phyloP scores from a whole-genome alignment of 2,329 filamentous ascomycete species.

The Pezicula radicicola region DNA sequence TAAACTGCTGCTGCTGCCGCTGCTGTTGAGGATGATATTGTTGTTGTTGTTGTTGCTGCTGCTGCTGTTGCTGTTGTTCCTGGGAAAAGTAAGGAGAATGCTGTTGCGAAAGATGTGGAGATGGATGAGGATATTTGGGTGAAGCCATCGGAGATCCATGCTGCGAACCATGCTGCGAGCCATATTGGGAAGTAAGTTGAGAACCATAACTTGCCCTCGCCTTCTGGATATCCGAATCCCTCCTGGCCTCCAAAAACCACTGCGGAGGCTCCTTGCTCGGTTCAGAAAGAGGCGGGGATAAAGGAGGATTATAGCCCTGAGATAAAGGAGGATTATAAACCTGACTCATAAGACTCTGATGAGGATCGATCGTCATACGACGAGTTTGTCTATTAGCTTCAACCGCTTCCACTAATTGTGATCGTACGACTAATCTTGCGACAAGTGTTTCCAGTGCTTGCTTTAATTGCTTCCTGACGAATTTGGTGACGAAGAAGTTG shows the following conservation, averaged over 20 bases:
- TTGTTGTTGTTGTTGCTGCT: neutral
- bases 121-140: neutral
- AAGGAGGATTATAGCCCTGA: too few species aligned
- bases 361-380: slow-evolving; percentile 8
- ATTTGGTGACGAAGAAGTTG: slow-evolving; percentile 69
- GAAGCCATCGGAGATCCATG: neutral
- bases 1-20: too few species aligned
- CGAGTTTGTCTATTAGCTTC: slow-evolving; percentile 11
- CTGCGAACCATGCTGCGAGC: too few species aligned
- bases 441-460: slow-evolving; percentile 72
- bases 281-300: neutral
- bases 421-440: slow-evolving; percentile 53
- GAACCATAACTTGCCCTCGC: neutral
- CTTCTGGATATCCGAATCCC: neutral
- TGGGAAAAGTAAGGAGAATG: neutral
- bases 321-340: neutral
- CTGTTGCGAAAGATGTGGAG: neutral
- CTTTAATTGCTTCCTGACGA: slow-evolving; percentile 78
- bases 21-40: too few species aligned
- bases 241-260: neutral
- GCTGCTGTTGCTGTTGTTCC: neutral
- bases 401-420: slow-evolving; percentile 31
- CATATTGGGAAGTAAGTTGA: neutral
- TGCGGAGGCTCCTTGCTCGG: neutral
- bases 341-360: neutral